These are phyloP conservation scores for Suillus cothurnatus DNA, from an alignment of 768 basidiomycete species.

Conservation along the genomic window DNA sequence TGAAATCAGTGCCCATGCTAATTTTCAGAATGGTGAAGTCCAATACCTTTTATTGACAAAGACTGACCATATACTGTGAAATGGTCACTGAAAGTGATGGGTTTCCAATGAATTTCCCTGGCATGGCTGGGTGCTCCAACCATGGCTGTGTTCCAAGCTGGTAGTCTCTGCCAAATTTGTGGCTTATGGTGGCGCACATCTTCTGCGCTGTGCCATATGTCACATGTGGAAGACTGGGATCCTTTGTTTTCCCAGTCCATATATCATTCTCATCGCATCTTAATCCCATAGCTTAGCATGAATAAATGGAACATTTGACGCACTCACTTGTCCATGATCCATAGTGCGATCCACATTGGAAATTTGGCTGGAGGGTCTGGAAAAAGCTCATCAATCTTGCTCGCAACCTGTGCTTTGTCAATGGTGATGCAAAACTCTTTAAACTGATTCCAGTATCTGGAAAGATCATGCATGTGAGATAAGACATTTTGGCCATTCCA, in stretches of 20 bases:
- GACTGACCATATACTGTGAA: constrained; percentile 32
- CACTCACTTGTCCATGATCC: constrained; percentile 30
- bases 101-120: constrained; percentile 18
- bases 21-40: no score
- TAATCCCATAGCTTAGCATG: neutral
- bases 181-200: constrained; percentile 35
- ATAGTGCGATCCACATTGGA: constrained; percentile 28
- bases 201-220: constrained; percentile 39
- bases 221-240: constrained; percentile 6
- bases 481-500: neutral
- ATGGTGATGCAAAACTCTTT: constrained; percentile 18
- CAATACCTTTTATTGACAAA: constrained; percentile 26
- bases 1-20: no score
- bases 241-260: constrained; percentile 18
- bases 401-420: constrained; percentile 13
- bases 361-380: constrained; percentile 19
- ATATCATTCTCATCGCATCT: constrained; percentile 32
- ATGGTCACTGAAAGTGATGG: constrained; percentile 31
- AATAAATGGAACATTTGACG: neutral
- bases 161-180: constrained; percentile 29
- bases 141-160: constrained; percentile 23
- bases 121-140: constrained; percentile 10
- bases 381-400: constrained; percentile 16
- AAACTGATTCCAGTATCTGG: constrained; percentile 20
- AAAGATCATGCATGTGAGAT: constrained; percentile 6